These are phyloP conservation scores for Colletotrichum eremochloae DNA, from an alignment of 2,329 filamentous ascomycete genomes.

Conservation along the genomic window DNA sequence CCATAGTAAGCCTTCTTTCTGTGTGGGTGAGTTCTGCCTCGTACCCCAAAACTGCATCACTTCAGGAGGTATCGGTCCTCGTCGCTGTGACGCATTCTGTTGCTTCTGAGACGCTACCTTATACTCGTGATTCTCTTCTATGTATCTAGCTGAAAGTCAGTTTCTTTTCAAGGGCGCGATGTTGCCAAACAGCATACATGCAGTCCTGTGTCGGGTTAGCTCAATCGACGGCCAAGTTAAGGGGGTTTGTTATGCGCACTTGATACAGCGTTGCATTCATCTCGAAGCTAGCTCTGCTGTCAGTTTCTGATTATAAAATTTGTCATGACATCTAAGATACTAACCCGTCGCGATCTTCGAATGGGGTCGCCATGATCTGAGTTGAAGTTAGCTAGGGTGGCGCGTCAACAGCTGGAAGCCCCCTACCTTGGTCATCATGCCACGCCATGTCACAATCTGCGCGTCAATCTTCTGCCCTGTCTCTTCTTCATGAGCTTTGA, in stretches of 20 bases:
- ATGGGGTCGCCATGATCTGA: conserved; percentile 88
- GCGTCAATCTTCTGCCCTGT: conserved; percentile 77
- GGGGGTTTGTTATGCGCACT: conserved; percentile 63
- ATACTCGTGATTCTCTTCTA: conserved; percentile 88
- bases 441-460: conserved; percentile 91
- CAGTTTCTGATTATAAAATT: background rate
- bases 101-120: conserved; percentile 73
- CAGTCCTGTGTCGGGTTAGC: conserved; percentile 58
- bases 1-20: conserved; percentile 19
- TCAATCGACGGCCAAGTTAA: conserved; percentile 32
- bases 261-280: conserved; percentile 96
- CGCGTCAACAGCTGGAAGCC: background rate
- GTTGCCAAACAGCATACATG: conserved; percentile 58
- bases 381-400: background rate
- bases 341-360: conserved; percentile 84
- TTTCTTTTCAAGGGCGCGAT: background rate
- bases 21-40: conserved; percentile 21
- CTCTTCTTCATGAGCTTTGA: conserved; percentile 79
- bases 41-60: conserved; percentile 94
- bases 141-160: conserved; percentile 72
- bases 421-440: conserved; percentile 96
- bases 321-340: conserved; percentile 43
- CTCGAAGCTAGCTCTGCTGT: conserved; percentile 75
- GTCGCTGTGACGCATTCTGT: conserved; percentile 66
- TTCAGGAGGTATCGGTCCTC: conserved; percentile 71